Evolutionary conservation across 2,329 filamentous ascomycete species (phyloP), one percentile per base, ranked within the genome.

Genomic region (Laburnicola sp.): DNA sequence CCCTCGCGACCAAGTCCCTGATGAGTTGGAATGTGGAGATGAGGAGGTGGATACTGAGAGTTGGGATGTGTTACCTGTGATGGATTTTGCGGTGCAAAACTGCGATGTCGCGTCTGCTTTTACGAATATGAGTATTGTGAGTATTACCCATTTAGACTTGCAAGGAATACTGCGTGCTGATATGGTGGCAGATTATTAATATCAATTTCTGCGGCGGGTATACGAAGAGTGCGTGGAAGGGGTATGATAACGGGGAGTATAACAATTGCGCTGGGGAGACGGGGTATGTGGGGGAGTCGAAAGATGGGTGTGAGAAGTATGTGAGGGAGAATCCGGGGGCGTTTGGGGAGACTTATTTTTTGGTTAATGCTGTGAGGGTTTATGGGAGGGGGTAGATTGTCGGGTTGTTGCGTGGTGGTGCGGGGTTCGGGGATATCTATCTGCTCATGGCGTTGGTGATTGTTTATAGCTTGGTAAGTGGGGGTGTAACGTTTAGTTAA

Each of bases 121-220:
- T 41, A 49, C 45, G 39, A 53, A 59, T 37, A 56, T 64, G 52
- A 55, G 53, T 38, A 54, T 67, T 42, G 58, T 58, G 32, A 34
- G 53, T 46, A 2, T 9, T 9, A 22, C n/a, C 9, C 22, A 27
- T 7, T n/a, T 23, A 6, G 8, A 5, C n/a, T 30, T 45, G n/a
- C 42, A 7, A 11, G 25, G 25, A 25, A 22, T 3, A 4, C n/a
- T 11, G 16, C 10, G 41, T 21, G 10, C 2, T 22, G 28, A 36
- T 7, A 49, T 38, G 25, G 23, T 25, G 10, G 22, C 8, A 63
- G 58, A 65, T 78, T 34, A 65, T 80, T 45, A 76, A 80, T 57
- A 76, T 72, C 2, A 76, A 75, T 3, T 79, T 80, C 63, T 81
- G 78, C 44, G 78, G 79, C 48, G 72, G 26, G 4, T 39, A 43